phyloP scores from a whole-genome alignment of 495 filamentous ascomycete species.

The Daldinia loculata region DNA sequence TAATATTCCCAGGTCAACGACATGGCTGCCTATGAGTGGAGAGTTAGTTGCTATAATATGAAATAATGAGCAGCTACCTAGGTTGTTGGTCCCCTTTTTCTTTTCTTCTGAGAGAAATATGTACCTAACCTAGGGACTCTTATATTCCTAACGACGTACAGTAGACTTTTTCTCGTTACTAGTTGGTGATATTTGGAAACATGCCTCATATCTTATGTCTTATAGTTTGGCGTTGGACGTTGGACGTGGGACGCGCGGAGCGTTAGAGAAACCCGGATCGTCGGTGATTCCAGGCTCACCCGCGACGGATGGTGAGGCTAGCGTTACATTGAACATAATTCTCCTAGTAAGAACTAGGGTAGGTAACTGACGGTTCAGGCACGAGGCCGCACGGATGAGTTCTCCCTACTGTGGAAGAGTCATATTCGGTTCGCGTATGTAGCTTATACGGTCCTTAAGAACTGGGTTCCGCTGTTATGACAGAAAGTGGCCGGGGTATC shows the following conservation, averaged over 20 bases:
- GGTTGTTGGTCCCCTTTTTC: too few relatives aligned
- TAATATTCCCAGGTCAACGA: too few relatives aligned
- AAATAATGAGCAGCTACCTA: too few relatives aligned
- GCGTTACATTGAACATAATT: constrained; percentile 7
- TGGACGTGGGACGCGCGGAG: constrained; percentile 20
- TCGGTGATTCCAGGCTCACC: constrained; percentile 15
- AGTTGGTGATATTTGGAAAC: too few relatives aligned
- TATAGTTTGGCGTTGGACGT: neutral
- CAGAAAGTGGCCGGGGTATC: constrained; percentile 16
- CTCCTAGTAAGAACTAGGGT: constrained; percentile 17
- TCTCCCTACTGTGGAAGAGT: constrained; percentile 1
- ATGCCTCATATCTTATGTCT: too few relatives aligned
- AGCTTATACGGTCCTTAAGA: neutral
- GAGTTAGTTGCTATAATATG: neutral
- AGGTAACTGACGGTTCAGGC: neutral
- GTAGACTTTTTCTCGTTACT: too few relatives aligned
- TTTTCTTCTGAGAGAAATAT: too few relatives aligned
- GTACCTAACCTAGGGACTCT: too few relatives aligned
- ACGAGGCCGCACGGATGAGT: constrained; percentile 27
- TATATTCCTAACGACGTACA: too few relatives aligned
- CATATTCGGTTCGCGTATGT: constrained; percentile 19
- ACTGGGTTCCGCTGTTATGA: constrained; percentile 8
- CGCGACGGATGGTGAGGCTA: constrained; percentile 11
- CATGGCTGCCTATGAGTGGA: neutral
- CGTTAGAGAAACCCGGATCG: constrained; percentile 8